A percentile compares a stretch with the other conserved stretches of the same genome.
These are phyloP conservation scores for Herpomyces periplanetae DNA, from an alignment of 2,329 filamentous ascomycete species.

Conservation along the genomic window DNA sequence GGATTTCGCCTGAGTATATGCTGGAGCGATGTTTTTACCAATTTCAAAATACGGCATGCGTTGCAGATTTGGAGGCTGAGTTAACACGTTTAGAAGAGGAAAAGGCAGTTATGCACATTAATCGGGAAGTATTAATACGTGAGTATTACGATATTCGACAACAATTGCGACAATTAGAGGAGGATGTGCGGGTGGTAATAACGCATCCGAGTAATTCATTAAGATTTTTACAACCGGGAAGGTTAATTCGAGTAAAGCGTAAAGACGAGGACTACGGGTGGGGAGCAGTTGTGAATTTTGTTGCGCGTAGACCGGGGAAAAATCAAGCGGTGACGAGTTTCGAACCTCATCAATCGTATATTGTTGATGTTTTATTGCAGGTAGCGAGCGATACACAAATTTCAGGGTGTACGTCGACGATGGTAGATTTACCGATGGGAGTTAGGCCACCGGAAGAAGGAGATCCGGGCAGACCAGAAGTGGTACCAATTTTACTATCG, in stretches of 20 bases:
- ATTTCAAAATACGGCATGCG: conserved; percentile 74
- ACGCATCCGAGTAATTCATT: conserved; percentile 60
- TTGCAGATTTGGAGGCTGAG: conserved; percentile 38
- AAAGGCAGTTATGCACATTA: conserved; percentile 28
- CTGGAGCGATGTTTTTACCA: conserved; percentile 92
- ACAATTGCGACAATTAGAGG: conserved; percentile 40
- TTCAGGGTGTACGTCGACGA: conserved; percentile 18
- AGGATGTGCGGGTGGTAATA: conserved; percentile 65
- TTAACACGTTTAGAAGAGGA: conserved; percentile 37
- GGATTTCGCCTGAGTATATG: conserved; percentile 96
- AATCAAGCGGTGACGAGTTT: conserved; percentile 23
- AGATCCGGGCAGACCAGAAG: conserved; percentile 29
- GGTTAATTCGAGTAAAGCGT: conserved; percentile 50
- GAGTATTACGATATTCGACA: conserved; percentile 75
- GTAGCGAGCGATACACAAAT: conserved; percentile 14
- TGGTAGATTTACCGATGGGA: conserved; percentile 21
- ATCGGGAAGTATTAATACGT: conserved; percentile 53
- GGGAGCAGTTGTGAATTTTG: conserved; percentile 49
- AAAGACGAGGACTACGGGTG: conserved; percentile 54
- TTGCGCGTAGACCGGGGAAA: conserved; percentile 21
- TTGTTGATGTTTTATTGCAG: conserved; percentile 41
- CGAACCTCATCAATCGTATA: conserved; percentile 30
- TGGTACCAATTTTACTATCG: conserved; percentile 48
- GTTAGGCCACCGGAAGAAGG: conserved; percentile 18
- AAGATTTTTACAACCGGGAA: conserved; percentile 51